Conservation (phyloP, 1,284 basidiomycete genomes). For the Xerocomus minutiporus region DNA sequence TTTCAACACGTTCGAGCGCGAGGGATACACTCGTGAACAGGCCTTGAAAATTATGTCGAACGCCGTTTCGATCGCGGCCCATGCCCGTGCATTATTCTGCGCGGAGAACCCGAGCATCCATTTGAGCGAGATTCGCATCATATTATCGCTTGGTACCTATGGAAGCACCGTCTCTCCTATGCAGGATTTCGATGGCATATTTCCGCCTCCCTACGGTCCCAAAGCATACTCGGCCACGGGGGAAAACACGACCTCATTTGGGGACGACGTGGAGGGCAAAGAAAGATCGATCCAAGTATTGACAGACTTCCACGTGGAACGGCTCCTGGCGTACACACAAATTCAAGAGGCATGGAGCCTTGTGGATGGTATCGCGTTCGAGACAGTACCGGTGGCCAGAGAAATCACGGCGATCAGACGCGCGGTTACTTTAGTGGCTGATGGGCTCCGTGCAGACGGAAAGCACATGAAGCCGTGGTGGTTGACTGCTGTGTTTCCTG, state of each 20-base stretch:
- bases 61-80: slow-evolving; percentile 49
- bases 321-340: slow-evolving; percentile 52
- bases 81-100: slow-evolving; percentile 40
- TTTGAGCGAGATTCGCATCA: slow-evolving; percentile 41
- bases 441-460: slow-evolving; percentile 8
- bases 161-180: slow-evolving; percentile 64
- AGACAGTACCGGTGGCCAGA: slow-evolving; percentile 68
- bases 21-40: slow-evolving; percentile 46
- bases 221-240: slow-evolving; percentile 32
- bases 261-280: slow-evolving; percentile 26
- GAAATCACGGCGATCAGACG: slow-evolving; percentile 65
- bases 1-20: slow-evolving; percentile 48
- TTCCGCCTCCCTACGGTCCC: slow-evolving; percentile 74
- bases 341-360: slow-evolving; percentile 49
- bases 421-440: slow-evolving; percentile 34
- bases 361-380: slow-evolving; percentile 70
- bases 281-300: slow-evolving; percentile 50
- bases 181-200: slow-evolving; percentile 72
- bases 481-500: slow-evolving; percentile 69
- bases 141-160: slow-evolving; percentile 70
- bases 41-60: slow-evolving; percentile 50
- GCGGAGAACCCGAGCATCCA: slow-evolving; percentile 17
- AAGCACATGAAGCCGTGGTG: slow-evolving; percentile 67
- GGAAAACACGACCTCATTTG: slow-evolving; percentile 44
- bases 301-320: slow-evolving; percentile 61